Evolutionary conservation across 2,329 filamentous ascomycete species (phyloP).

Genomic region (Ophiostoma triangulosporum): DNA sequence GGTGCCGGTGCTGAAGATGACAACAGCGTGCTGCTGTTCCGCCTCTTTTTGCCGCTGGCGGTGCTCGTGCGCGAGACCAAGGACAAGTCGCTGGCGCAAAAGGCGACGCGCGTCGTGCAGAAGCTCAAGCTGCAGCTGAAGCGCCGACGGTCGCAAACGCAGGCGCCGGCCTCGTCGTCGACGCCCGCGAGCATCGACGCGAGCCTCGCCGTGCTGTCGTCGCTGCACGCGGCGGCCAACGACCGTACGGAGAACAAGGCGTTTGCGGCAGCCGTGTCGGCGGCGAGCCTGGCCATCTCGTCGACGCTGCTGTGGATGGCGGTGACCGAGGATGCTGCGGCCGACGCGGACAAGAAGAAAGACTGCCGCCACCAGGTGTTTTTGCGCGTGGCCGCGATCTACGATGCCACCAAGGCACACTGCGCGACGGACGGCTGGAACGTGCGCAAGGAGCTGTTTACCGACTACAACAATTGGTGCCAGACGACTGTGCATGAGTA

Average conservation of each 20-base stretch:
- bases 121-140: slow-evolving; percentile 55
- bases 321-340: slow-evolving; percentile 12
- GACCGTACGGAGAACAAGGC: slow-evolving; percentile 44
- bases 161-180: slow-evolving; percentile 19
- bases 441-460: slow-evolving; percentile 53
- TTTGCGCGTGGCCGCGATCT: slow-evolving; percentile 46
- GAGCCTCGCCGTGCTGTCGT: slow-evolving; percentile 44
- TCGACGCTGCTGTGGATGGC: slow-evolving; percentile 46
- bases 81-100: slow-evolving; percentile 61
- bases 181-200: slow-evolving; percentile 24
- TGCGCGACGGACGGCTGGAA: slow-evolving; percentile 46
- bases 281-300: slow-evolving; percentile 53
- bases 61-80: slow-evolving; percentile 61
- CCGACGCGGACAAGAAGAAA: neutral
- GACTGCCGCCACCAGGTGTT: slow-evolving; percentile 32
- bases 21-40: slow-evolving; percentile 40
- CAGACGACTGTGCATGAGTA: too few species aligned
- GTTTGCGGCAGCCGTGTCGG: slow-evolving; percentile 63
- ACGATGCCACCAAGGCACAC: slow-evolving; percentile 44
- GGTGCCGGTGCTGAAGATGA: slow-evolving; percentile 31
- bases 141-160: slow-evolving; percentile 30
- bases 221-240: slow-evolving; percentile 56
- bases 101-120: slow-evolving; percentile 58
- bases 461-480: slow-evolving; percentile 61
- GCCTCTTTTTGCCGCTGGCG: slow-evolving; percentile 64